Conservation (phyloP, 345 rosid species). For the Cochlearia excelsa region DNA sequence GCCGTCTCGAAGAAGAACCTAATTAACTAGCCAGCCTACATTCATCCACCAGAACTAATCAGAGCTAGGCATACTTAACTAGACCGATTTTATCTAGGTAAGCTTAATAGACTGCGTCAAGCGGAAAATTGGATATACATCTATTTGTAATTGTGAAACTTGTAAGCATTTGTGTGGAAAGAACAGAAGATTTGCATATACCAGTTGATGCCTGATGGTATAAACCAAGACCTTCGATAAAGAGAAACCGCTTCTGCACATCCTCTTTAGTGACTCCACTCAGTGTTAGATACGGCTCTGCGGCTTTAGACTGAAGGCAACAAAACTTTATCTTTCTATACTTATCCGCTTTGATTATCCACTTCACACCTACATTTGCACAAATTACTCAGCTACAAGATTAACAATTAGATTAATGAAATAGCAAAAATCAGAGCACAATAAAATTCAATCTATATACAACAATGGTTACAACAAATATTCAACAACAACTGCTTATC, state of each 20-base stretch:
- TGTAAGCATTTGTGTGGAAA: neutral
- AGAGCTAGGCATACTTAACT: neutral
- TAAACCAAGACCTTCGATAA: slow-evolving; percentile 71
- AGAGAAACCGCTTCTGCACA: slow-evolving; percentile 71
- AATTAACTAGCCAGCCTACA: slow-evolving; percentile 1
- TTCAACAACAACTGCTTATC: no score
- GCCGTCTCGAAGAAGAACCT: neutral
- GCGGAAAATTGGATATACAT: no score
- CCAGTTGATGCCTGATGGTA: slow-evolving; percentile 90
- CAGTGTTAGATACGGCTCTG: slow-evolving; percentile 72
- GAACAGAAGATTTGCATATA: slow-evolving; percentile 32
- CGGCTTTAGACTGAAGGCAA: slow-evolving; percentile 81
- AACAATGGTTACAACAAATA: neutral
- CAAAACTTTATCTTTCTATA: slow-evolving; percentile 87
- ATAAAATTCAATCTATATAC: neutral
- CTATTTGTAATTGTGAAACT: neutral
- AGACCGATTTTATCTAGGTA: neutral
- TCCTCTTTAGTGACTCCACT: slow-evolving; percentile 74
- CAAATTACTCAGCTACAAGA: neutral
- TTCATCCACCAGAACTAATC: neutral
- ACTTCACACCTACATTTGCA: slow-evolving; percentile 61
- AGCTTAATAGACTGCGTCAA: neutral
- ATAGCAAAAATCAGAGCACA: neutral
- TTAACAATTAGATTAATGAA: neutral
- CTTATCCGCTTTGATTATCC: slow-evolving; percentile 80